Percentiles rank a stretch among this genome's conserved stretches.
Conservation (phyloP, 1,139 yeast species). For the Sugiyamaella japonica region DNA sequence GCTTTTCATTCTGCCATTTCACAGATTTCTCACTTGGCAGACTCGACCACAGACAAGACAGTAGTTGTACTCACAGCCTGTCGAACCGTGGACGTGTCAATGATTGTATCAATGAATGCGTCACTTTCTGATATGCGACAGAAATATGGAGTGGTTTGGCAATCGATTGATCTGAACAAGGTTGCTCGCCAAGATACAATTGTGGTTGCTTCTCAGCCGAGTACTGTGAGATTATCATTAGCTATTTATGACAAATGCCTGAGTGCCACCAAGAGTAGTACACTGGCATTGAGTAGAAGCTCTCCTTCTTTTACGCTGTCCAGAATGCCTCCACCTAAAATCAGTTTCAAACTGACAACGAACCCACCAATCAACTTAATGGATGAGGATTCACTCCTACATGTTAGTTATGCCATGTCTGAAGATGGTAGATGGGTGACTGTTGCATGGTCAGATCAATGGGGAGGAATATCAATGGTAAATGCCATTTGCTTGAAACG, state of each 20-base stretch:
- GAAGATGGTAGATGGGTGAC: slow-evolving; percentile 80
- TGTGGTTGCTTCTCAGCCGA: slow-evolving; percentile 51
- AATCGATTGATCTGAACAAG: slow-evolving; percentile 55
- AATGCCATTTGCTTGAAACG: slow-evolving; percentile 51
- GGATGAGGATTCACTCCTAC: slow-evolving; percentile 74
- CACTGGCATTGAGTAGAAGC: slow-evolving; percentile 23
- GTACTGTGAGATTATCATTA: slow-evolving; percentile 54
- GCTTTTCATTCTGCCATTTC: slow-evolving; percentile 5
- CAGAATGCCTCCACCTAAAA: slow-evolving; percentile 39
- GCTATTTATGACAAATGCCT: slow-evolving; percentile 57
- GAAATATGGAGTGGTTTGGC: slow-evolving; percentile 33
- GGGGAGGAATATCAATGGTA: slow-evolving; percentile 62
- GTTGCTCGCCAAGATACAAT: slow-evolving; percentile 50
- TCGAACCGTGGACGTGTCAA: slow-evolving; percentile 4
- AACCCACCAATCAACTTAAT: slow-evolving; percentile 43
- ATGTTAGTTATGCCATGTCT: slow-evolving; percentile 82
- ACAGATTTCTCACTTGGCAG: slow-evolving; percentile 13
- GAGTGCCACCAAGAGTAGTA: not conserved
- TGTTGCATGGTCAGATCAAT: slow-evolving; percentile 88
- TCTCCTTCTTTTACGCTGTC: slow-evolving; percentile 41
- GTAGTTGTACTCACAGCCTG: slow-evolving; percentile 16
- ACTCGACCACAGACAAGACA: slow-evolving; percentile 7
- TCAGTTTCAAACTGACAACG: slow-evolving; percentile 55
- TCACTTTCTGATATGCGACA: slow-evolving; percentile 22
- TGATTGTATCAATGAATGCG: slow-evolving; percentile 6